Evolutionary conservation across 2,329 filamentous ascomycete genomes (phyloP).

Genomic region (Xylaria multiplex): DNA sequence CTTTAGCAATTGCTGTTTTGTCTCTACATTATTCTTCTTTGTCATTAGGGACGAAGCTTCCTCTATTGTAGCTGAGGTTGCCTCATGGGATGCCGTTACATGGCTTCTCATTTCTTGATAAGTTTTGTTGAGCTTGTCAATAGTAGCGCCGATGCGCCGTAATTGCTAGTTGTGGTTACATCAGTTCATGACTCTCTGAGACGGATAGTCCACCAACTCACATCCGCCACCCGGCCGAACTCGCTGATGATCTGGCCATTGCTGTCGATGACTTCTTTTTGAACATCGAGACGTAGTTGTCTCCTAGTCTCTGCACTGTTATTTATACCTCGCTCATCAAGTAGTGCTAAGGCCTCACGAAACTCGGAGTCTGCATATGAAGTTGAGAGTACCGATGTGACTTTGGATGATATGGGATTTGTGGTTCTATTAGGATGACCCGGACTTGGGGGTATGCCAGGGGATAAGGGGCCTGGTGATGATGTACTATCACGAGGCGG

Average conservation of each 20-base stretch:
- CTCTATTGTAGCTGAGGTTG: conserved; percentile 77
- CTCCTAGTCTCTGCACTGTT: conserved; percentile 84
- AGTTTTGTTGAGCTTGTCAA: conserved; percentile 80
- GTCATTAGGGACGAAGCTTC: conserved; percentile 79
- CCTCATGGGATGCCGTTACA: conserved; percentile 77
- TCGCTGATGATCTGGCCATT: conserved; percentile 90
- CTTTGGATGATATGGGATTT: conserved; percentile 81
- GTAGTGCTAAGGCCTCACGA: conserved; percentile 79
- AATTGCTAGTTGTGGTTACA: conserved; percentile 69
- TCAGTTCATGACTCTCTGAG: conserved; percentile 22
- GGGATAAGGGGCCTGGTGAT: conserved; percentile 47
- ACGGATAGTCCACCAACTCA: conserved; percentile 28
- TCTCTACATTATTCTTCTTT: conserved; percentile 78
- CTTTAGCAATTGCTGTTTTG: conserved; percentile 79
- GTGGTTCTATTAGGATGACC: conserved; percentile 53
- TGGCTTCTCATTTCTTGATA: conserved; percentile 84
- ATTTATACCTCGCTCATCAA: conserved; percentile 75
- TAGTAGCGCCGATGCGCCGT: conserved; percentile 80
- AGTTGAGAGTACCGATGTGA: conserved; percentile 86
- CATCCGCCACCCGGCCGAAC: conserved; percentile 86
- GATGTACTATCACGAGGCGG: conserved; percentile 44
- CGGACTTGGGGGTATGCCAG: conserved; percentile 47
- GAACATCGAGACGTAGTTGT: conserved; percentile 81
- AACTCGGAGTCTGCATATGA: conserved; percentile 95
- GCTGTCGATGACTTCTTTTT: conserved; percentile 91